phyloP scores from a whole-genome alignment of 208 protist genomes.

The Novymonas esmeraldas region DNA sequence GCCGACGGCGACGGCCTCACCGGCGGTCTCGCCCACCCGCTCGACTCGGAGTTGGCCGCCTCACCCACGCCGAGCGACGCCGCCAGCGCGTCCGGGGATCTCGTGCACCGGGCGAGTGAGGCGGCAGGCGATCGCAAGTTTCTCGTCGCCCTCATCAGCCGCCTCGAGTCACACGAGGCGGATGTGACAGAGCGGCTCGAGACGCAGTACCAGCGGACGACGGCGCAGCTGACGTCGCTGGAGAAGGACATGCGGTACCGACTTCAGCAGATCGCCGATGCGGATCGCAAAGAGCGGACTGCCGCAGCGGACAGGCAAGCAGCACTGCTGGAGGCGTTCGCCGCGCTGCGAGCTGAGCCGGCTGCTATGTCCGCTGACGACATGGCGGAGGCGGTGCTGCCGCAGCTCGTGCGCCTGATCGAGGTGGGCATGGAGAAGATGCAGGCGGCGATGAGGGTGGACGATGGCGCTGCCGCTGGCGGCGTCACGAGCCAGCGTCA shows the following conservation, averaged over 20 bases:
- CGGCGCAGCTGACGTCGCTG: slow-evolving; percentile 38
- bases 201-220: slow-evolving; percentile 55
- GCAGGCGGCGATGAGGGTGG: slow-evolving; percentile 32
- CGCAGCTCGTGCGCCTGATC: slow-evolving; percentile 59
- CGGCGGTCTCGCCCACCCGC: background rate
- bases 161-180: slow-evolving; percentile 57
- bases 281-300: slow-evolving; percentile 31
- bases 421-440: slow-evolving; percentile 59
- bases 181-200: slow-evolving; percentile 57
- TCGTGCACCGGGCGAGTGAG: slow-evolving; percentile 20
- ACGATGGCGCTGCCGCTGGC: background rate
- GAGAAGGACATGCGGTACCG: slow-evolving; percentile 54
- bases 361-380: slow-evolving; percentile 15
- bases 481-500: background rate
- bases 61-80: background rate
- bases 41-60: background rate
- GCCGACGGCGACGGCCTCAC: background rate
- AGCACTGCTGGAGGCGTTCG: slow-evolving; percentile 25
- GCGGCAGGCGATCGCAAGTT: slow-evolving; percentile 41
- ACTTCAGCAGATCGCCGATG: slow-evolving; percentile 36
- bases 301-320: slow-evolving; percentile 24
- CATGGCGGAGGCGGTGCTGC: slow-evolving; percentile 35
- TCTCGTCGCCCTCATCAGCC: slow-evolving; percentile 42
- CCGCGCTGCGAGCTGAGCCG: slow-evolving; percentile 11
- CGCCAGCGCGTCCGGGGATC: background rate